These are phyloP conservation scores for Rhododendron vialii DNA, from an alignment of 148 eudicot species.

Conservation along the genomic window DNA sequence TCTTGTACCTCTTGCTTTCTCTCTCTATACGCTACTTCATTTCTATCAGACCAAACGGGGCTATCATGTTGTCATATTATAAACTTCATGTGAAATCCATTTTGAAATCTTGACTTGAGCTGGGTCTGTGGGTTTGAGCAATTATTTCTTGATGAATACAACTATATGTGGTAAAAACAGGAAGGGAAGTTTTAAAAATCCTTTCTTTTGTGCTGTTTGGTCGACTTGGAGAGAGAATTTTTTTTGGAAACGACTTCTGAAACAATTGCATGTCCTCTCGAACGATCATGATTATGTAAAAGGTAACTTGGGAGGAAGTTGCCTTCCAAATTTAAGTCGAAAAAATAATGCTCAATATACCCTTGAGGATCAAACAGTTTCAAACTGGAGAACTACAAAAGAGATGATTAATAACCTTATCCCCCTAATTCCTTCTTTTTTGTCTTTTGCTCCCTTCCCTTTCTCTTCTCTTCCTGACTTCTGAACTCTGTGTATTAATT, in stretches of 20 bases:
- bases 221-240: not conserved
- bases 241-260: not conserved
- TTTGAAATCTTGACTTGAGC: not conserved
- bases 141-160: not conserved
- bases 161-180: not conserved
- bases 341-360: not conserved
- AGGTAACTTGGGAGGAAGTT: not conserved
- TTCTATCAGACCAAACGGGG: not conserved
- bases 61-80: not conserved
- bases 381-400: no score
- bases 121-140: not conserved
- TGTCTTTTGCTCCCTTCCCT: not conserved
- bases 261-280: not conserved
- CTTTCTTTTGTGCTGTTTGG: not conserved
- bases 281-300: not conserved
- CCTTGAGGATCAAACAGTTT: not conserved
- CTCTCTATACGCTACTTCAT: not conserved
- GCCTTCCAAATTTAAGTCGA: not conserved
- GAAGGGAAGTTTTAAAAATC: not conserved
- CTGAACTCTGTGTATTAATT: not conserved
- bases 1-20: not conserved
- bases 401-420: not conserved
- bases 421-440: not conserved
- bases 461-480: not conserved
- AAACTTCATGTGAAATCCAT: not conserved